A percentile compares a stretch with the other conserved stretches of the same genome.
Conservation (phyloP, 768 basidiomycete genomes). For the Suillus bovinus region DNA sequence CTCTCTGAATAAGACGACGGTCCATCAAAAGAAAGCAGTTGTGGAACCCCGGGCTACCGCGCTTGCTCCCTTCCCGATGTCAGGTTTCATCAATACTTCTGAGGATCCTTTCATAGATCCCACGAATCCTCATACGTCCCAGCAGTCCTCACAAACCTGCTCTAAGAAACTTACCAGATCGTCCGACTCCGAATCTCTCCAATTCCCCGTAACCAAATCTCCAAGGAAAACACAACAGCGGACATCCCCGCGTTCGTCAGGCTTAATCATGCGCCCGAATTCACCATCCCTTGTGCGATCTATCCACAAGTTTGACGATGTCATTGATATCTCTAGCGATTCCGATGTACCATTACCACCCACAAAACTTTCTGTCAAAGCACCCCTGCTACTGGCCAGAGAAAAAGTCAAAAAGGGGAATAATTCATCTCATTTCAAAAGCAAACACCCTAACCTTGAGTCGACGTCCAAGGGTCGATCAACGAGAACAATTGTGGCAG, state of each 20-base stretch:
- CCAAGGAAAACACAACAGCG: conserved; percentile 9
- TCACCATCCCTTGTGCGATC: conserved; percentile 13
- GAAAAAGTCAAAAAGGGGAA: conserved; percentile 13
- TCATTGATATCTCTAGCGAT: conserved; percentile 43
- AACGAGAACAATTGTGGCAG: not conserved
- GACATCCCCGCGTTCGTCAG: conserved; percentile 11
- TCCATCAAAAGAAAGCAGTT: not conserved
- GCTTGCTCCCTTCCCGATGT: conserved; percentile 28
- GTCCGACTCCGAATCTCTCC: conserved; percentile 24
- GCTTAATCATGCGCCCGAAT: conserved; percentile 11
- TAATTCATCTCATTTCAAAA: not conserved
- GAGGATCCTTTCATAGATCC: conserved; percentile 8
- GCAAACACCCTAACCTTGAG: not conserved
- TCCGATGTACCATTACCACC: conserved; percentile 26
- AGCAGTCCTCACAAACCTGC: conserved; percentile 2
- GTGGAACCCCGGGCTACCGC: not conserved
- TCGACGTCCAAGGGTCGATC: not conserved
- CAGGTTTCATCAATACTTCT: not conserved
- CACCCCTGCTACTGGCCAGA: conserved; percentile 28
- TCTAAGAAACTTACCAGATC: conserved; percentile 7
- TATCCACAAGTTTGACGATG: conserved; percentile 9
- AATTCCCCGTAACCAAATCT: conserved; percentile 25
- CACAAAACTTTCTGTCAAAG: conserved; percentile 1
- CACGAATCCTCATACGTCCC: not conserved
- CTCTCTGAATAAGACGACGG: not conserved